These are phyloP conservation scores for Cladosporium sp. DNA, from an alignment of 2,329 filamentous ascomycete species.

Conservation along the genomic window DNA sequence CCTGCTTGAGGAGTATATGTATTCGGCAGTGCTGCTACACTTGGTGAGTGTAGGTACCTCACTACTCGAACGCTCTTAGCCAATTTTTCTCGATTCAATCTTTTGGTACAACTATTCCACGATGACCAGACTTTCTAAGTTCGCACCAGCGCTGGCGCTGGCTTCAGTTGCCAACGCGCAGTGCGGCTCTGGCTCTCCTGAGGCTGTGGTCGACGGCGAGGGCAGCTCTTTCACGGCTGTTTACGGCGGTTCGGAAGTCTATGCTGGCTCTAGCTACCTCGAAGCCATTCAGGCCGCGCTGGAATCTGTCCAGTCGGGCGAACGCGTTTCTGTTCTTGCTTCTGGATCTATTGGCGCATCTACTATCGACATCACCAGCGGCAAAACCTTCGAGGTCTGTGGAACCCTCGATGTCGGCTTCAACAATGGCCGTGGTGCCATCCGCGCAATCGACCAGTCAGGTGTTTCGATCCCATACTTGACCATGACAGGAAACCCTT, in stretches of 20 bases:
- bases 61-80: background rate
- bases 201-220: conserved; percentile 47
- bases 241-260: conserved; percentile 44
- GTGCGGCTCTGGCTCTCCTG: conserved; percentile 46
- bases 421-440: conserved; percentile 47
- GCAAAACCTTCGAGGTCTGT: conserved; percentile 57
- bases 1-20: background rate
- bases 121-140: conserved; percentile 37
- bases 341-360: conserved; percentile 53
- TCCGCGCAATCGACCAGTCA: conserved; percentile 47
- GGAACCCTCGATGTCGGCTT: conserved; percentile 50
- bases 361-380: conserved; percentile 49
- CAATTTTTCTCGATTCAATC: background rate
- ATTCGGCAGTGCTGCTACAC: background rate
- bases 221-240: conserved; percentile 44
- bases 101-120: background rate
- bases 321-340: conserved; percentile 52
- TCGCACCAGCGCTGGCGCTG: conserved; percentile 42
- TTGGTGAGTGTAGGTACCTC: background rate
- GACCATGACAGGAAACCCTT: conserved; percentile 54
- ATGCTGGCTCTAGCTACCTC: conserved; percentile 52
- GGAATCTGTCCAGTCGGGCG: conserved; percentile 48
- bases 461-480: conserved; percentile 54
- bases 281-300: conserved; percentile 53
- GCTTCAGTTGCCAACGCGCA: conserved; percentile 37